phyloP scores from a whole-genome alignment of 352 stramenopile genomes.

The Phytophthora brassicae region DNA sequence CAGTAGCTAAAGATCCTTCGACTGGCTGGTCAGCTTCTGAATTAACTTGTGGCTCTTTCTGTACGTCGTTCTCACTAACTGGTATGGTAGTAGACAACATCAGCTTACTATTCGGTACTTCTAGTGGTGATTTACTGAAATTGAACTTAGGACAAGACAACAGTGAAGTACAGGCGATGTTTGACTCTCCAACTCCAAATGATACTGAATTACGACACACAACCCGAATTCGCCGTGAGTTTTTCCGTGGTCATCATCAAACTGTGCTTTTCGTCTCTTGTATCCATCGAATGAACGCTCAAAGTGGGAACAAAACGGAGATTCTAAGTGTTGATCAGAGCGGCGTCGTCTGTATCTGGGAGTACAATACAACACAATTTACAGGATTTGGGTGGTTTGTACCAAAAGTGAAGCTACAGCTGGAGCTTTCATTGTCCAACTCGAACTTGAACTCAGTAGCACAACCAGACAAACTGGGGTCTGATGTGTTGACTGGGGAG shows the following conservation, averaged over 20 bases:
- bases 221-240: constrained; percentile 30
- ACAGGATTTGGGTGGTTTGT: constrained; percentile 51
- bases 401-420: constrained; percentile 19
- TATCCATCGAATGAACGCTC: constrained; percentile 13
- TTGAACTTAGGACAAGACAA: constrained; percentile 19
- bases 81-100: constrained; percentile 4
- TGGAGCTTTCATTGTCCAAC: constrained; percentile 29
- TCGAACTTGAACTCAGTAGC: not conserved
- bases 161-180: constrained; percentile 24
- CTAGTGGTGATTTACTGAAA: constrained; percentile 40
- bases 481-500: constrained; percentile 18
- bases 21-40: constrained; percentile 17
- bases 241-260: constrained; percentile 41
- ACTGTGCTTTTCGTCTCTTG: constrained; percentile 39
- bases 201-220: constrained; percentile 2
- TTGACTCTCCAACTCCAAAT: constrained; percentile 27
- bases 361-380: constrained; percentile 39
- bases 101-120: constrained; percentile 33
- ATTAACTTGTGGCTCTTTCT: constrained; percentile 28
- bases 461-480: not conserved
- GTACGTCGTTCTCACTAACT: constrained; percentile 22
- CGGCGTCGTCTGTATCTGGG: constrained; percentile 39
- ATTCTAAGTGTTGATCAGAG: constrained; percentile 52
- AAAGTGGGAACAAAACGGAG: constrained; percentile 6
- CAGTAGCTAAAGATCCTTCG: constrained; percentile 12